Percentiles rank a stretch among this genome's conserved stretches.
These are phyloP conservation scores for Pythium volutum DNA, from an alignment of 352 stramenopile genomes.

Conservation along the genomic window DNA sequence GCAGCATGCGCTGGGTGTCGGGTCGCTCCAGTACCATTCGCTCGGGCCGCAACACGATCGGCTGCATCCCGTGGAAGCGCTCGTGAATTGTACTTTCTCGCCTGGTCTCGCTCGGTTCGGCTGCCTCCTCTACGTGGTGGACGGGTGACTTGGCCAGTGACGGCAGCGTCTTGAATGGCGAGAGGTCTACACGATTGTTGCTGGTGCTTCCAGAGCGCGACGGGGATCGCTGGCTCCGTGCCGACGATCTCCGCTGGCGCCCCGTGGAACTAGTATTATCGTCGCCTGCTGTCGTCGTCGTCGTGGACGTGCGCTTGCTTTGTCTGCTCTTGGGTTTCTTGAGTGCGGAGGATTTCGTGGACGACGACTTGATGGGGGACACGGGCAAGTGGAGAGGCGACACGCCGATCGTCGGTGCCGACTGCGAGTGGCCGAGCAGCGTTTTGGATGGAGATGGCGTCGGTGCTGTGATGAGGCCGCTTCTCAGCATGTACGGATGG, in stretches of 20 bases:
- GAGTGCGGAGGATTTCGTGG: not conserved
- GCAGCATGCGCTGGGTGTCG: constrained; percentile 38
- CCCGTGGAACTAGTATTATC: not conserved
- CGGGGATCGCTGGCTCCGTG: constrained; percentile 1
- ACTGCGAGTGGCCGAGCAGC: constrained; percentile 14
- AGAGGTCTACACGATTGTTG: constrained; percentile 6
- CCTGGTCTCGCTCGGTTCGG: not conserved
- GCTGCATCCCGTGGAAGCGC: constrained; percentile 3
- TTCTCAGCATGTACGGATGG: constrained; percentile 27
- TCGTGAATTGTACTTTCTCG: not conserved
- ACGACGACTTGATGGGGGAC: constrained; percentile 15
- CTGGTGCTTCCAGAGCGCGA: not conserved
- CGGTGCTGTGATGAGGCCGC: not conserved
- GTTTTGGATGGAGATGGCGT: not conserved
- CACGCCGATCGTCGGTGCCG: constrained; percentile 4
- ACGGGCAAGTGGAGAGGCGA: constrained; percentile 12
- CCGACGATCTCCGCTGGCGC: not conserved
- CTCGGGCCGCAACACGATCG: constrained; percentile 12
- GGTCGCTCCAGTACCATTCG: constrained; percentile 5
- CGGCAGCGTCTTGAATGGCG: constrained; percentile 7
- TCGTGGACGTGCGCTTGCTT: constrained; percentile 1
- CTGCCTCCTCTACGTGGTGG: not conserved
- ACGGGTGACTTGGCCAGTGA: constrained; percentile 13
- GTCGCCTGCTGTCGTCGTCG: not conserved
- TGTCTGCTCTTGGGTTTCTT: constrained; percentile 20